Percentiles rank a stretch among this genome's conserved stretches.
Evolutionary conservation across 345 rosid species (phyloP).

Genomic region (Eucalyptus leucophloia): DNA sequence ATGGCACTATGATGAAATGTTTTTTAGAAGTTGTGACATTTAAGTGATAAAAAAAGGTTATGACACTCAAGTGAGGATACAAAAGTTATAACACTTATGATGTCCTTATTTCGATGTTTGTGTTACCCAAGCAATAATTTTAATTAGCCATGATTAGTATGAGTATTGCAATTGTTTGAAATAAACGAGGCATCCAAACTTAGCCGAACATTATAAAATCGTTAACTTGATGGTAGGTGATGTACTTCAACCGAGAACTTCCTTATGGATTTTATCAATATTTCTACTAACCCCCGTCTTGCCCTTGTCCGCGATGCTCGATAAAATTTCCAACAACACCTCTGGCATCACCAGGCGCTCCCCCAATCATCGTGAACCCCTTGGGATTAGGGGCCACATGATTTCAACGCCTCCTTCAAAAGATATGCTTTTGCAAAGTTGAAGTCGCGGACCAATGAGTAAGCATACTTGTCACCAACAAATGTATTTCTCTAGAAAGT

Average conservation of each 20-base stretch:
- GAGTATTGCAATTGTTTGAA: background rate
- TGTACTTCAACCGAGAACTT: background rate
- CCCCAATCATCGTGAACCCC: background rate
- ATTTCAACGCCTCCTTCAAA: background rate
- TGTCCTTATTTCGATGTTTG: background rate
- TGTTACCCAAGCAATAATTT: background rate
- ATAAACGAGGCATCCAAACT: background rate
- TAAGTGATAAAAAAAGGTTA: too few species aligned
- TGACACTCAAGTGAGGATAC: fast-evolving
- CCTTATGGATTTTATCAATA: background rate
- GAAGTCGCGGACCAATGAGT: background rate
- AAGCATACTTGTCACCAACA: background rate
- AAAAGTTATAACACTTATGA: too few species aligned
- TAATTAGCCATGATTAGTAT: too few species aligned
- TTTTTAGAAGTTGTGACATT: too few species aligned
- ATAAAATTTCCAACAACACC: background rate
- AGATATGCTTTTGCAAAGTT: background rate
- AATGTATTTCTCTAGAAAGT: background rate
- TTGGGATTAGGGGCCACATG: background rate
- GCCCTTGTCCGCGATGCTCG: background rate
- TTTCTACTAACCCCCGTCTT: background rate
- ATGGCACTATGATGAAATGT: fast-evolving
- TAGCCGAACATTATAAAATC: background rate
- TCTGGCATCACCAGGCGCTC: background rate
- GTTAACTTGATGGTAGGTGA: background rate